phyloP scores from a whole-genome alignment of 192 early-diverging fungal genomes.

The Linnemannia zychae region DNA sequence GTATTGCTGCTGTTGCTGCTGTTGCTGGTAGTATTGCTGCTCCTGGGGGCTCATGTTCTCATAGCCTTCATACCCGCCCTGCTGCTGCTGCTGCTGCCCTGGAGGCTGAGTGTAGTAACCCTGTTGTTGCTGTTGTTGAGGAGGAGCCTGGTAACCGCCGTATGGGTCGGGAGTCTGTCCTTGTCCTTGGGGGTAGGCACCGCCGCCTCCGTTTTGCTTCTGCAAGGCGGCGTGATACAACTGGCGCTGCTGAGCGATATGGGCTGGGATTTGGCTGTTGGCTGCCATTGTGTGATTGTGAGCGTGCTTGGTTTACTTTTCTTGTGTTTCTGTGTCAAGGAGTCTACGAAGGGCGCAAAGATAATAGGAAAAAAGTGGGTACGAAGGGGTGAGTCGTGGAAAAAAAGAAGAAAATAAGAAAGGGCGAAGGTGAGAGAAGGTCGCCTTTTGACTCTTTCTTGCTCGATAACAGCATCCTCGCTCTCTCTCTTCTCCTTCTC shows the following conservation, averaged over 20 bases:
- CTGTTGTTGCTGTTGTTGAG: slow-evolving; percentile 23
- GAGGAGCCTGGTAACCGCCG: slow-evolving; percentile 25
- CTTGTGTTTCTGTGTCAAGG: background rate
- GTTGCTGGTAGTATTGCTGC: slow-evolving; percentile 29
- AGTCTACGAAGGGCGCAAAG: background rate
- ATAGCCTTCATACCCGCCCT: slow-evolving; percentile 1
- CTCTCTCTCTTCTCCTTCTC: background rate
- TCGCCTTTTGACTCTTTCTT: background rate
- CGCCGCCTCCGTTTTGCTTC: slow-evolving; percentile 44
- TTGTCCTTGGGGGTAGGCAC: slow-evolving; percentile 7
- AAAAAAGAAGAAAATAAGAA: background rate
- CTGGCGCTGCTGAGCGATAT: slow-evolving; percentile 42
- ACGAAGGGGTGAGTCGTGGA: too few species aligned
- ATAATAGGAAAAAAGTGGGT: background rate
- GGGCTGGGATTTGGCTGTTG: slow-evolving; percentile 41
- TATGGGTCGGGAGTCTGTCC: slow-evolving; percentile 2
- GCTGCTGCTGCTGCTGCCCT: slow-evolving; percentile 29
- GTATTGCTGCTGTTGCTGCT: slow-evolving; percentile 29
- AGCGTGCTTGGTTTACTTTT: background rate
- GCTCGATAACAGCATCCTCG: too few species aligned
- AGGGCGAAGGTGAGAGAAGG: background rate
- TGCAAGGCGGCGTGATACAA: slow-evolving; percentile 40
- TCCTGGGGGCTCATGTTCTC: slow-evolving; percentile 27
- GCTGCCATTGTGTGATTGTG: slow-evolving; percentile 19
- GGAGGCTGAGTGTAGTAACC: slow-evolving; percentile 22